phyloP scores from a whole-genome alignment of 495 filamentous ascomycete genomes.

The Penicillium subrubescens region DNA sequence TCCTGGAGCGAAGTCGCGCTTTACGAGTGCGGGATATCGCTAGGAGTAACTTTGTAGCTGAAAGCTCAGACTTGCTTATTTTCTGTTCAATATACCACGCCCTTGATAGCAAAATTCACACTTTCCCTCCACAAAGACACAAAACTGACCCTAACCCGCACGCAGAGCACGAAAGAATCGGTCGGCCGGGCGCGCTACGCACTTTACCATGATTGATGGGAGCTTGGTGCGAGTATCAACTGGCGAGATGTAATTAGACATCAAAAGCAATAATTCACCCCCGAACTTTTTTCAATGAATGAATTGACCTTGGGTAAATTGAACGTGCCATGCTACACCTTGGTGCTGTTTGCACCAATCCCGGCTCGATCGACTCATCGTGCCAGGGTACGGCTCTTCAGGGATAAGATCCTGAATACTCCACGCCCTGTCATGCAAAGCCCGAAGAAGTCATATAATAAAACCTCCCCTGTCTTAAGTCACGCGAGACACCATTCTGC shows the following conservation, averaged over 20 bases:
- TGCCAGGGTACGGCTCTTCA: not conserved
- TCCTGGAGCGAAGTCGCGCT: conserved; percentile 14
- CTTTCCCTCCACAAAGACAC: conserved; percentile 24
- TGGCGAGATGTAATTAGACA: no score
- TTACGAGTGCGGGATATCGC: conserved; percentile 28
- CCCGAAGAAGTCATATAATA: not conserved
- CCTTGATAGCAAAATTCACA: not conserved
- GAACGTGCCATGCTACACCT: not conserved
- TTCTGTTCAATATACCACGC: conserved; percentile 7
- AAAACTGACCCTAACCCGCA: conserved; percentile 32
- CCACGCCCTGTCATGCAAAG: not conserved
- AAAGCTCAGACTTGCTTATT: not conserved
- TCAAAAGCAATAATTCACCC: not conserved
- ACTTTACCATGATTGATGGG: conserved; percentile 8
- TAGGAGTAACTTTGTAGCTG: conserved; percentile 24
- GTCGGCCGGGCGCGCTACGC: not conserved
- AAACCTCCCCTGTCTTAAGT: not conserved
- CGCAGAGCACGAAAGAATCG: conserved; percentile 8
- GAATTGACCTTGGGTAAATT: not conserved
- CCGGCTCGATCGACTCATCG: not conserved
- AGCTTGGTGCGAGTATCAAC: conserved; percentile 2
- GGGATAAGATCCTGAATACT: not conserved
- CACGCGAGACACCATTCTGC: not conserved
- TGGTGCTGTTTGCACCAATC: not conserved
- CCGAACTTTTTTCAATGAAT: not conserved